Percentiles rank a stretch among this genome's conserved stretches.
Evolutionary conservation across 148 eudicot species (phyloP).

Genomic region (Fallopia convolvulus): DNA sequence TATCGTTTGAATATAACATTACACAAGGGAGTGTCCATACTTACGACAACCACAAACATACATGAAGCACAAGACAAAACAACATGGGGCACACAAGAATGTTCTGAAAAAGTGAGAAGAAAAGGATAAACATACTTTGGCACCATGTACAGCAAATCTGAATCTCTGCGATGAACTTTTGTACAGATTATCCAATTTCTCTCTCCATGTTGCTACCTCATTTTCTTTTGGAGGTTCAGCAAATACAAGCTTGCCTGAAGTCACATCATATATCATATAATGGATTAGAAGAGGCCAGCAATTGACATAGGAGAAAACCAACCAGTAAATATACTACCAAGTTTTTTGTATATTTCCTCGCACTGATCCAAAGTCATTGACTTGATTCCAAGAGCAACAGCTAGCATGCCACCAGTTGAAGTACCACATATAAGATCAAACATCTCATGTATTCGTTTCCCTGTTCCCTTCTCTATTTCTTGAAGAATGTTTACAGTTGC

Average conservation of each 20-base stretch:
- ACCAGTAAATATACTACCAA: constrained; percentile 43
- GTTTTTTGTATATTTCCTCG: constrained; percentile 97
- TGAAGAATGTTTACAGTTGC: constrained; percentile 85
- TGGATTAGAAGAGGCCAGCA: background rate
- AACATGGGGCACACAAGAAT: background rate
- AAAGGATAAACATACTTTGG: constrained; percentile 54
- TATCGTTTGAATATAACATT: background rate
- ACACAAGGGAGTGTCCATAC: background rate
- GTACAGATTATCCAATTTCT: constrained; percentile 92
- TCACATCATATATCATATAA: background rate
- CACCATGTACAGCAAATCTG: constrained; percentile 98
- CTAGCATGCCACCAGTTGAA: constrained; percentile 99
- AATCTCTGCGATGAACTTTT: constrained; percentile 97
- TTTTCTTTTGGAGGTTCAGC: constrained; percentile 93
- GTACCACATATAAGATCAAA: constrained; percentile 99
- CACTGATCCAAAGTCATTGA: constrained; percentile 81
- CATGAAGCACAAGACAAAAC: background rate
- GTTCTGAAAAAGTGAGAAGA: background rate
- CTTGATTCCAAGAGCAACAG: constrained; percentile 96
- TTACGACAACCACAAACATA: background rate
- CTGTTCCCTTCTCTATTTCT: constrained; percentile 88
- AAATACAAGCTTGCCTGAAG: constrained; percentile 86
- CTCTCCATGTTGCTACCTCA: constrained; percentile 95
- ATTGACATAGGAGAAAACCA: background rate
- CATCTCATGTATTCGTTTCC: constrained; percentile 91